phyloP scores from a whole-genome alignment of 768 basidiomycete genomes.

The Mycena kentingensis region DNA sequence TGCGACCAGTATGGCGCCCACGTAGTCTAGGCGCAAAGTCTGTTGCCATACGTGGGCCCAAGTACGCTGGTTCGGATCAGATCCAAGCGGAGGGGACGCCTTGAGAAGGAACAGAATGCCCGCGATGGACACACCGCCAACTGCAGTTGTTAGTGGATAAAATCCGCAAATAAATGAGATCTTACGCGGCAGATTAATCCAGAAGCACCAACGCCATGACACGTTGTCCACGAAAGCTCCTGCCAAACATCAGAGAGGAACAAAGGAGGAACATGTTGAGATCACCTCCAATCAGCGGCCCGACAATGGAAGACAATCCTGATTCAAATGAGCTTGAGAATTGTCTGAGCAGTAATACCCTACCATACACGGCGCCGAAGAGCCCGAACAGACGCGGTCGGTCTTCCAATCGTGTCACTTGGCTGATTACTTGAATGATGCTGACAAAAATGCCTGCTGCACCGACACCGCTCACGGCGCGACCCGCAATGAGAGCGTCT shows the following conservation, averaged over 20 bases:
- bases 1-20: constrained; percentile 38
- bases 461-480: constrained; percentile 11
- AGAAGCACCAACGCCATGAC: constrained; percentile 5
- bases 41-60: constrained; percentile 1
- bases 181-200: constrained; percentile 8
- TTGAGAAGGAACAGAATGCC: constrained; percentile 5
- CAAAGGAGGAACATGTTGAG: constrained; percentile 22
- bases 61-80: neutral
- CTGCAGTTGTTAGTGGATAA: no score
- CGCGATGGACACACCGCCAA: constrained; percentile 4
- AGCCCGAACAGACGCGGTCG: constrained; percentile 23
- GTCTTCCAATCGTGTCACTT: constrained; percentile 28
- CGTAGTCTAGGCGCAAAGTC: constrained; percentile 34
- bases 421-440: neutral
- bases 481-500: constrained; percentile 37
- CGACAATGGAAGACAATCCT: constrained; percentile 17
- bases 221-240: no score
- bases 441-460: neutral
- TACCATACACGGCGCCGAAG: constrained; percentile 30
- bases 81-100: neutral
- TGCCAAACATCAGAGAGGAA: no score
- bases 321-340: no score
- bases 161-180: no score
- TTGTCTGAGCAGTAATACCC: no score
- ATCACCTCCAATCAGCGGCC: constrained; percentile 30